A percentile compares a stretch with the other conserved stretches of the same genome.
Conservation (phyloP, 192 early-diverging fungal genomes). For the Backusella australiensis region DNA sequence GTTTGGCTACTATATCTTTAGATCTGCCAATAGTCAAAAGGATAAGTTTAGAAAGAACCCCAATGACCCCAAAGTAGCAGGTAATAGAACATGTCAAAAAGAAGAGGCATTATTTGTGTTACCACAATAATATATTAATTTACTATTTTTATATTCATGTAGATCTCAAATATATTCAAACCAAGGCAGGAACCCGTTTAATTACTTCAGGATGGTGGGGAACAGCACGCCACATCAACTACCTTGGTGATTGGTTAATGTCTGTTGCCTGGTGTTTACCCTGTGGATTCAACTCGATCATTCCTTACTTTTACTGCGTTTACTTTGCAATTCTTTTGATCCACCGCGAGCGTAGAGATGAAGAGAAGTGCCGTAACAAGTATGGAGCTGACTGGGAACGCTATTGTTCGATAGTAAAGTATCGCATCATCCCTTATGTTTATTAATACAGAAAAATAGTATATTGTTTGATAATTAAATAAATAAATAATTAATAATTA, state of each 20-base stretch:
- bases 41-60: constrained; percentile 81
- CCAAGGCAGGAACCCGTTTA: constrained; percentile 74
- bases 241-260: constrained; percentile 93
- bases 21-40: constrained; percentile 88
- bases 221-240: constrained; percentile 89
- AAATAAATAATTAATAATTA: too few species aligned
- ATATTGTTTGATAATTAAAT: too few species aligned
- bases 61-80: constrained; percentile 48
- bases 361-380: constrained; percentile 85
- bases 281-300: constrained; percentile 73
- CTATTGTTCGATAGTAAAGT: constrained; percentile 80
- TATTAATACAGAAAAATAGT: constrained; percentile 6
- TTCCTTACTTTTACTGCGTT: constrained; percentile 92
- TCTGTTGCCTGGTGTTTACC: constrained; percentile 88
- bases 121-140: neutral
- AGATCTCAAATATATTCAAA: constrained; percentile 84
- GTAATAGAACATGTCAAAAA: constrained; percentile 1
- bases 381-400: constrained; percentile 93
- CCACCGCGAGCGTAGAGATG: constrained; percentile 88
- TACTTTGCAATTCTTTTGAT: constrained; percentile 90
- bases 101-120: neutral
- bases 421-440: constrained; percentile 76
- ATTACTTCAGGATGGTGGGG: constrained; percentile 95
- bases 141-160: neutral
- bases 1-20: constrained; percentile 83